Base-by-base conservation (phyloP, 2,329 filamentous ascomycete species). In the Colletotrichum horii region DNA sequence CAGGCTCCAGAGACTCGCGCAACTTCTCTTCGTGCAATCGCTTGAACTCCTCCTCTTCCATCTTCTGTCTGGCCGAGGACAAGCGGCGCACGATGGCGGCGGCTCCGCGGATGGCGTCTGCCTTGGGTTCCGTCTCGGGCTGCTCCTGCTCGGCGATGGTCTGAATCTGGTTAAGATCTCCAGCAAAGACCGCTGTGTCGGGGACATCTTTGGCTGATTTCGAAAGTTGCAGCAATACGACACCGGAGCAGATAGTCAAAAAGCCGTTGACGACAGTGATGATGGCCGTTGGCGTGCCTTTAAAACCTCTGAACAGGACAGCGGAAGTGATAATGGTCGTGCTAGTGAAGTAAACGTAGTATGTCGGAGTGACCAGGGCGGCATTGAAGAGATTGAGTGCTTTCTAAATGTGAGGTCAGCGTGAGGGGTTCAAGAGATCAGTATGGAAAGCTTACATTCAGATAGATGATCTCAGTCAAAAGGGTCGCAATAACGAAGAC, bases 141-240 rank as follows among this genome's bases (percentile, higher is more conserved):
- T 98, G 96, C 83, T 98, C 95, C 81, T 98, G 95, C 80, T 98
- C 95, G 62, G 95, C 96, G 77, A 98, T 97, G 34, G 96, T 98
- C 36, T 97, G 95, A 70, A 98, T 94, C 88, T 99, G 96, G 81
- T 98, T 94, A 67, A 99, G 90, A 81, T 98, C 96, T 60, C 96
- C 97, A 71, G 93, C 93, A 88, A 99, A 98, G 52, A 99, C 93
- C 36, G 96, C 96, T 0, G 95, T 90, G 82, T 98, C 97, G 8
- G 97, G 97, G 0, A 99, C 96, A 81, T 99, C 96, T 83, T 98
- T 99, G 80, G 97, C 95, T 0, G 96, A 98, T 83, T 98, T 98
- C 68, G 97, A 98, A n/a, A 99, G 91, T 82, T 99, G 97, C 12
- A 99, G 87, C 9, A 99, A 86, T 1, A 98, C 93, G 8, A 98